These are phyloP conservation scores for Pseudozyma flocculosa DNA, from an alignment of 1,284 basidiomycete genomes.

Conservation along the genomic window DNA sequence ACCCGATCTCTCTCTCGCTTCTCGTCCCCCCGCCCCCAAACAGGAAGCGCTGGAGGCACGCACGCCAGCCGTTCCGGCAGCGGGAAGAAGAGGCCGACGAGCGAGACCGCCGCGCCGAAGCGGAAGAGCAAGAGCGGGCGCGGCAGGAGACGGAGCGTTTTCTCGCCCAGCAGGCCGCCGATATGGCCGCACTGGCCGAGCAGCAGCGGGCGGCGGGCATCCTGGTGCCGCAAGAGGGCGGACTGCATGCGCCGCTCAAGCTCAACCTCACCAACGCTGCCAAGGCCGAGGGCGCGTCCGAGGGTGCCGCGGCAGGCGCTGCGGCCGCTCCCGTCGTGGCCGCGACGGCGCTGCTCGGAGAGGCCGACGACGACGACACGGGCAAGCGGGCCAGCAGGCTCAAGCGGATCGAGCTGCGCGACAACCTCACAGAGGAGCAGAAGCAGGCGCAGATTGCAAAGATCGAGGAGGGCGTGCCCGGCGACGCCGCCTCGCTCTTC, in stretches of 20 bases:
- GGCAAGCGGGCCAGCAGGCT: conserved; percentile 24
- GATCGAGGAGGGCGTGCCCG: conserved; percentile 13
- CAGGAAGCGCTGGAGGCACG: conserved; percentile 44
- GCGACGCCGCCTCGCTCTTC: conserved; percentile 14
- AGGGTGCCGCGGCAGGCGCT: conserved; percentile 2
- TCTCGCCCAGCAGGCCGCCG: conserved; percentile 46
- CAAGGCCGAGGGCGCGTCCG: conserved; percentile 1
- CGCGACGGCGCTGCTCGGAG: conserved; percentile 23
- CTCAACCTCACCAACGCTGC: conserved; percentile 31
- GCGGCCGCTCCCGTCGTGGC: conserved; percentile 2
- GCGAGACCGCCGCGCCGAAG: conserved; percentile 23
- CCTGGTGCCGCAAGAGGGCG: conserved; percentile 29
- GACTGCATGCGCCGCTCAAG: conserved; percentile 39
- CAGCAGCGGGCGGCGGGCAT: conserved; percentile 46
- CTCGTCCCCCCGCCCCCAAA: neutral
- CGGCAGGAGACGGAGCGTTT: conserved; percentile 46
- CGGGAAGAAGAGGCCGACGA: conserved; percentile 45
- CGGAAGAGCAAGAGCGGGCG: conserved; percentile 26
- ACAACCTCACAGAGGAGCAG: conserved; percentile 23
- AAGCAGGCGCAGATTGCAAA: conserved; percentile 7
- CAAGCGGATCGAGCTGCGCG: conserved; percentile 36
- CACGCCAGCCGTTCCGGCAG: conserved; percentile 21
- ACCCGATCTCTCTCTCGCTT: neutral
- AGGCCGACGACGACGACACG: conserved; percentile 42
- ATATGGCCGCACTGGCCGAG: conserved; percentile 45